phyloP scores from a whole-genome alignment of 192 early-diverging fungal species.

The Rhizophagus clarus region DNA sequence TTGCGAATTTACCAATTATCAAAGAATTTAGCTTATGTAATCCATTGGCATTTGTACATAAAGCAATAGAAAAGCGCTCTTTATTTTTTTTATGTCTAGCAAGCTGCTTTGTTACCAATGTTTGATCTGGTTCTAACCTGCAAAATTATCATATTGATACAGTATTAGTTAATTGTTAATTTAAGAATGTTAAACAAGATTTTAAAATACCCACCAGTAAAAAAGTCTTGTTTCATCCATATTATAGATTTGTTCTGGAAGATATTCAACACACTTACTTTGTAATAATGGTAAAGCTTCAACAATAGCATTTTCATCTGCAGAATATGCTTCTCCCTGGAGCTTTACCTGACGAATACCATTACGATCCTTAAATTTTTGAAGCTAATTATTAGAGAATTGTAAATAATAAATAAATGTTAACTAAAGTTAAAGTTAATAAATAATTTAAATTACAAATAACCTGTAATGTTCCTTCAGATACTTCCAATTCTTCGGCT shows the following conservation, averaged over 20 bases:
- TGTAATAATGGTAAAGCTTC: neutral
- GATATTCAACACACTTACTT: neutral
- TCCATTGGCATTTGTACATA: slow-evolving; percentile 29
- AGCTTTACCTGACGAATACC: slow-evolving; percentile 32
- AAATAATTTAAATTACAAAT: too few relatives aligned
- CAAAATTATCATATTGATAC: too few relatives aligned
- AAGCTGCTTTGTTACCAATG: neutral
- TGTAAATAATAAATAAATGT: neutral
- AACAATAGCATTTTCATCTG: slow-evolving; percentile 6
- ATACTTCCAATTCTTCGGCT: too few relatives aligned
- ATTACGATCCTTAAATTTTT: slow-evolving; percentile 46
- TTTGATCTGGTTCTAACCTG: too few relatives aligned
- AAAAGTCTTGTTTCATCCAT: slow-evolving; percentile 29
- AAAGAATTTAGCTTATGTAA: slow-evolving; percentile 24
- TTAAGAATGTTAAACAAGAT: neutral
- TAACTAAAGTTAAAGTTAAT: too few relatives aligned
- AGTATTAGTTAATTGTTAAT: too few relatives aligned
- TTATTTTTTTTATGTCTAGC: slow-evolving; percentile 20
- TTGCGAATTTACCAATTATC: slow-evolving; percentile 25
- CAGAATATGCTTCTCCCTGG: slow-evolving; percentile 16
- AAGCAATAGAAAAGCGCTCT: neutral
- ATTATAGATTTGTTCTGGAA: slow-evolving; percentile 27
- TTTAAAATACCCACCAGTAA: neutral
- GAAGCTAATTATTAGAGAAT: slow-evolving; percentile 40
- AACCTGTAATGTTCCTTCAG: too few relatives aligned